phyloP scores from a whole-genome alignment of 1,139 yeast genomes.

The Schwanniomyces etchellsii region DNA sequence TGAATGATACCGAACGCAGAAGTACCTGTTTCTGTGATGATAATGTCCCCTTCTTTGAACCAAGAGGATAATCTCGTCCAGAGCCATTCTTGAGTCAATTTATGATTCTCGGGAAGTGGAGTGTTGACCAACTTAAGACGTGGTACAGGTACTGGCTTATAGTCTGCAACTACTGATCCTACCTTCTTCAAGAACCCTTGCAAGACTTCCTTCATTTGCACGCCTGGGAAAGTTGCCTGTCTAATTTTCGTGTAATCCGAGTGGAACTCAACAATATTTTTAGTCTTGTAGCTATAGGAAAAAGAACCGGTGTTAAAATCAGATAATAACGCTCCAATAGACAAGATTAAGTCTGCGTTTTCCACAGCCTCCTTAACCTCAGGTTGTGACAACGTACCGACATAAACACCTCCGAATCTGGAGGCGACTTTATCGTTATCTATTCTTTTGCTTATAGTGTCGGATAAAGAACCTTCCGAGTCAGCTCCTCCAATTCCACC shows the following conservation, averaged over 20 bases:
- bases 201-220: slow-evolving; percentile 70
- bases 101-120: slow-evolving; percentile 19
- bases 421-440: slow-evolving; percentile 34
- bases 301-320: slow-evolving; percentile 90
- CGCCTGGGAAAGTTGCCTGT: slow-evolving; percentile 70
- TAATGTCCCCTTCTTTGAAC: slow-evolving; percentile 74
- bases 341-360: slow-evolving; percentile 66
- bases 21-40: slow-evolving; percentile 85
- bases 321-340: slow-evolving; percentile 78
- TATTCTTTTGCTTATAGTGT: slow-evolving; percentile 22
- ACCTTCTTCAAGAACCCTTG: slow-evolving; percentile 39
- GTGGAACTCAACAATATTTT: slow-evolving; percentile 81
- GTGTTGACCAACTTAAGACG: slow-evolving; percentile 28
- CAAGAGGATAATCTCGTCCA: slow-evolving; percentile 75
- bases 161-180: slow-evolving; percentile 29
- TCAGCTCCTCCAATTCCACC: slow-evolving; percentile 21
- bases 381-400: slow-evolving; percentile 73
- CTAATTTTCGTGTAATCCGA: slow-evolving; percentile 79
- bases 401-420: slow-evolving; percentile 82
- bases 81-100: slow-evolving; percentile 69
- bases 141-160: slow-evolving; percentile 46
- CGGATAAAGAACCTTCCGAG: slow-evolving; percentile 17
- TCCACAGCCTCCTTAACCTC: slow-evolving; percentile 75
- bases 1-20: slow-evolving; percentile 83
- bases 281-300: slow-evolving; percentile 75